Conservation (phyloP, 1,284 basidiomycete species). For the Prillingera fragicola region DNA sequence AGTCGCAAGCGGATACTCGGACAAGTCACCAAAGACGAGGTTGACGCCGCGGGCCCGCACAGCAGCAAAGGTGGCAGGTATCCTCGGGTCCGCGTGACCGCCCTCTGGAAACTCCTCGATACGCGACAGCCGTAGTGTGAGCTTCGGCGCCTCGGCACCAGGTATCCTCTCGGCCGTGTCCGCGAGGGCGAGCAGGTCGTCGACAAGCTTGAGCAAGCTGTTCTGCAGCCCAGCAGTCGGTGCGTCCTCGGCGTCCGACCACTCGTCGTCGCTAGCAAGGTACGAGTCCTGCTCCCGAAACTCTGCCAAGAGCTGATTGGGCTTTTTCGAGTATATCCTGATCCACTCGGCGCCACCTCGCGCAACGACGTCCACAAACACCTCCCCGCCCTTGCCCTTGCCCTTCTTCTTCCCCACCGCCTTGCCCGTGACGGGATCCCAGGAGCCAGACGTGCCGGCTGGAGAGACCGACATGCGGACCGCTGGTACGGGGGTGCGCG, state of each 20-base stretch:
- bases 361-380: constrained; percentile 65
- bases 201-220: constrained; percentile 47
- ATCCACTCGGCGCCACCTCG: constrained; percentile 69
- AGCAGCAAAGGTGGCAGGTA: constrained; percentile 56
- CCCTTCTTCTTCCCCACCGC: constrained; percentile 33
- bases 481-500: constrained; percentile 56
- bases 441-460: constrained; percentile 4
- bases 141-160: constrained; percentile 29
- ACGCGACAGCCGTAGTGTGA: constrained; percentile 65
- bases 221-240: constrained; percentile 50
- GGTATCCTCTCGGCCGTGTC: constrained; percentile 16
- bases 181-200: constrained; percentile 50
- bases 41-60: constrained; percentile 60
- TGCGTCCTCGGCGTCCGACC: constrained; percentile 50
- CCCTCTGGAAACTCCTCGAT: constrained; percentile 52
- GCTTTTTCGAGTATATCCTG: constrained; percentile 67
- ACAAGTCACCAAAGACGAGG: constrained; percentile 61
- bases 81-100: constrained; percentile 55
- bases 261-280: constrained; percentile 50
- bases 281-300: constrained; percentile 76
- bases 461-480: constrained; percentile 50
- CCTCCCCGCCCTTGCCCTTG: constrained; percentile 50
- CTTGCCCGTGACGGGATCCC: constrained; percentile 1
- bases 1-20: constrained; percentile 24
- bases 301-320: constrained; percentile 66